Evolutionary conservation across 83 land plant genomes (phyloP), one percentile per base, ranked within the genome.

Genomic region (Larix sibirica): DNA sequence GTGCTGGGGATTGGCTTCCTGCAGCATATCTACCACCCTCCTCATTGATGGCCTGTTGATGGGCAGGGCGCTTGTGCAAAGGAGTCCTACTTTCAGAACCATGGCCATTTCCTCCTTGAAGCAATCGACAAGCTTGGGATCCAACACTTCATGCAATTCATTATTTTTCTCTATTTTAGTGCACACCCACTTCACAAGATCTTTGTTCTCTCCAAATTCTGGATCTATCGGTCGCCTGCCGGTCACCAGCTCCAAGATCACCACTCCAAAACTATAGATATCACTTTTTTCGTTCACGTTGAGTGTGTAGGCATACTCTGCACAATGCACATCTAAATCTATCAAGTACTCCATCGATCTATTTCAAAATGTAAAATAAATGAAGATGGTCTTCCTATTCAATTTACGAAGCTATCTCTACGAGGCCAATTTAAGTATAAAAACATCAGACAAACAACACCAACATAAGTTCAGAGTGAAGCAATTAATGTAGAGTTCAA

Each of bases 1-100:
- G 56, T 50, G 56, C 56, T 50, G 56, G 56, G 82, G 71, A 36
- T 80, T 16, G 54, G 82, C 56, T 5, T 80, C 71, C 18, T 31
- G 56, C 21, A 92, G 88, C 94, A 92, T 92, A 33, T 92, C 87
- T 67, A 92, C 89, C 1, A 92, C 94, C 6, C 86, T 89, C 83
- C 87, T 83, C 92, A 92, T 92, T 21, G 81, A 63, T 0, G 94
- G 94, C 6, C 94, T 81, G 9, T 80, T 47, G 63, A 81, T 28
- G 10, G 94, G 94, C 60, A 85, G 81, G 79, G 83, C 88, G 33
- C 62, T 63, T 3, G 92, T 90, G 86, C 94, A 92, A 1, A 80
- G 82, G n/a, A 87, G 31, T 3, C 88, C 94, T 50, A 92, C 40
- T 79, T 85, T 87, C 85, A 92, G 77, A 47, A 88, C 86, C 79